phyloP scores from a whole-genome alignment of 2,329 filamentous ascomycete species.

The Pyrenochaeta sp. region DNA sequence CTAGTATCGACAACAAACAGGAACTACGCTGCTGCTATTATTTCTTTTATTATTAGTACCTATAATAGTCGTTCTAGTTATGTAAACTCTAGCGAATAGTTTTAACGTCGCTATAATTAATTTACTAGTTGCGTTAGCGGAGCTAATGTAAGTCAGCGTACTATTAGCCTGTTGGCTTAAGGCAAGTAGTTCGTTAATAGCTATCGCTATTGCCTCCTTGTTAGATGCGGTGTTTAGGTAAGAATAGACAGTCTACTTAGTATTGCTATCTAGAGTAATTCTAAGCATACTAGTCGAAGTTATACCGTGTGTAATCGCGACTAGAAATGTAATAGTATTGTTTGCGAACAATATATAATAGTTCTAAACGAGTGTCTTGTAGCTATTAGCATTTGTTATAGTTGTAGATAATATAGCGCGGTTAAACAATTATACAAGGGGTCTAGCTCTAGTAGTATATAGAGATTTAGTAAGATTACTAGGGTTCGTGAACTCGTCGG shows the following conservation, averaged over 20 bases:
- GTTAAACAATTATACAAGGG: conserved; percentile 51
- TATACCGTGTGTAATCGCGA: conserved; percentile 24
- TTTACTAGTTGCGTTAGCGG: conserved; percentile 48
- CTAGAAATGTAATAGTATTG: conserved; percentile 21
- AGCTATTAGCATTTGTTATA: conserved; percentile 45
- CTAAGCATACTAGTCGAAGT: conserved; percentile 27
- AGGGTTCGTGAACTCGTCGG: conserved; percentile 16
- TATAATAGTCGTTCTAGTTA: conserved; percentile 52
- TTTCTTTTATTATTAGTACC: conserved; percentile 63
- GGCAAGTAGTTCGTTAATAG: conserved; percentile 51
- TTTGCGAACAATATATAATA: conserved; percentile 46
- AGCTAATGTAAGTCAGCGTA: conserved; percentile 18
- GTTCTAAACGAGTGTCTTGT: conserved; percentile 42
- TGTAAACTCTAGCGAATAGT: conserved; percentile 39
- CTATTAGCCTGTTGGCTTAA: conserved; percentile 19
- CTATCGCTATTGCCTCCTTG: conserved; percentile 47
- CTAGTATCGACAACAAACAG: conserved; percentile 65
- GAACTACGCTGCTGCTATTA: conserved; percentile 65
- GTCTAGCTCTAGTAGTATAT: conserved; percentile 37
- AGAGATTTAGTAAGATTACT: conserved; percentile 17
- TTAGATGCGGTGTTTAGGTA: conserved; percentile 57
- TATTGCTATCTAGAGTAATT: conserved; percentile 36
- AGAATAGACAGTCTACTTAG: conserved; percentile 53
- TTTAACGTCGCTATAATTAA: conserved; percentile 41
- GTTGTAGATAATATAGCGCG: conserved; percentile 55